Base-by-base conservation (phyloP, 2,329 filamentous ascomycete species). In the Pestalotiopsis sp. region DNA sequence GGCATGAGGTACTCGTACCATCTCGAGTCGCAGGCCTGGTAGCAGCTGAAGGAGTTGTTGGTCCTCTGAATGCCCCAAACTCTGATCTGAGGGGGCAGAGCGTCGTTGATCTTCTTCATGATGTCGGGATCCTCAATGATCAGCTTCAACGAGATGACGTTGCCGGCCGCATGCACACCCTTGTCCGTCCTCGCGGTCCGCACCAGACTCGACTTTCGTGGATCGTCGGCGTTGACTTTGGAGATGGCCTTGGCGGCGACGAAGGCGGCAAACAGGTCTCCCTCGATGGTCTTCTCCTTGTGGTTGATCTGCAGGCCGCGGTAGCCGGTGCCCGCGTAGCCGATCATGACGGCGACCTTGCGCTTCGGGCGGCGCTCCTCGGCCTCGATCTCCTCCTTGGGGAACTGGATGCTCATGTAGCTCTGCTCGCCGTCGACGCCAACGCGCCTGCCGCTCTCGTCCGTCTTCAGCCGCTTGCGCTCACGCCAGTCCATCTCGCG, bases 1-100 rank as follows among this genome's bases (percentile, higher is more conserved):
- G 96, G 96, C 79, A 99, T 93, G 65, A 99, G 84, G 77, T 99
- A 99, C 82, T 99, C 96, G 81, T 99, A 99, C 86, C 94, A 97
- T 73, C 96, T 87, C 30, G 94, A 97, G 80, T 99, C 96, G 80
- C 95, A 98, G 67, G 93, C 88, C 77, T 97, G 92, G 80, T 99
- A 99, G 80, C 93, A 95, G 79, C 93, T 98, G 84, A 98, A 99
- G 72, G 90, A 89, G 71, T 94, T 95, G 77, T 91, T 95, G 0
- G 95, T 97, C 64, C 94, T 86, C 79, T 97, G 90, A 70, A 97
- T 94, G 3, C 94, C 96, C 96, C 96, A 99, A 2, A 99, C 88
- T 64, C 96, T 89, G 71, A 99, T 99, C 82, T 99, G 96, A 3
- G 91, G 87, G 2, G 92, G 92, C 55, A 99, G 85, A 67, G 92